These are phyloP conservation scores for Eimeria necatrix DNA, from an alignment of 169 alveolate genomes.

Conservation along the genomic window DNA sequence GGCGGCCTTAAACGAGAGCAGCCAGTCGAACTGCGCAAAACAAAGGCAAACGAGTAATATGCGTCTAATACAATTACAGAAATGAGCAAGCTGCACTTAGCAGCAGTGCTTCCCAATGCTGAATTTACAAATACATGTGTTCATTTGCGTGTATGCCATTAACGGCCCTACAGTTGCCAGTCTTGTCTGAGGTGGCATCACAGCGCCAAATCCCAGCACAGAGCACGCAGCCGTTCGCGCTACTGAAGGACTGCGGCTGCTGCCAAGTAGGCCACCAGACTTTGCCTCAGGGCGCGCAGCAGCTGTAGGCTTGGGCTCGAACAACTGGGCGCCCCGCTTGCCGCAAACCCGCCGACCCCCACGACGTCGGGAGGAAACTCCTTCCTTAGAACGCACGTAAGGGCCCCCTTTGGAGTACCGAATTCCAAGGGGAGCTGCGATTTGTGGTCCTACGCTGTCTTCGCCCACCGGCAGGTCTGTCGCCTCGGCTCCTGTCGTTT, in stretches of 20 bases:
- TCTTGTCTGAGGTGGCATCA: conserved; percentile 22
- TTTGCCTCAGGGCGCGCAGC: background rate
- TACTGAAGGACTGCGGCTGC: conserved; percentile 58
- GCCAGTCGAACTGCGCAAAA: background rate
- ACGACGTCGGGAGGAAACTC: background rate
- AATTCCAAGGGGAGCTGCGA: background rate
- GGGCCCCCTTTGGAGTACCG: background rate
- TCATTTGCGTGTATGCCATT: no score
- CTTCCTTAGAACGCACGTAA: no score
- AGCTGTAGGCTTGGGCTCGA: background rate
- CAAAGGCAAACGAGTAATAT: no score
- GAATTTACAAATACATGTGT: no score
- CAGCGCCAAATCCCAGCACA: conserved; percentile 50
- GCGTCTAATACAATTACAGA: background rate
- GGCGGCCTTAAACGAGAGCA: background rate
- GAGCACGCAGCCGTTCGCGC: conserved; percentile 71
- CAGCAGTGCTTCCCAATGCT: background rate
- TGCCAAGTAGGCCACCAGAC: background rate
- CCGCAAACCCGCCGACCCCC: conserved; percentile 38
- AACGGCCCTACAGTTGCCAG: background rate
- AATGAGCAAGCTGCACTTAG: background rate
- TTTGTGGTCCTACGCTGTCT: background rate
- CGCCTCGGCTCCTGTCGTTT: background rate
- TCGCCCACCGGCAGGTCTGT: background rate
- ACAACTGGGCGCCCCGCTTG: background rate